Conservation (phyloP, 169 alveolate species). For the Plasmodium ovale region DNA sequence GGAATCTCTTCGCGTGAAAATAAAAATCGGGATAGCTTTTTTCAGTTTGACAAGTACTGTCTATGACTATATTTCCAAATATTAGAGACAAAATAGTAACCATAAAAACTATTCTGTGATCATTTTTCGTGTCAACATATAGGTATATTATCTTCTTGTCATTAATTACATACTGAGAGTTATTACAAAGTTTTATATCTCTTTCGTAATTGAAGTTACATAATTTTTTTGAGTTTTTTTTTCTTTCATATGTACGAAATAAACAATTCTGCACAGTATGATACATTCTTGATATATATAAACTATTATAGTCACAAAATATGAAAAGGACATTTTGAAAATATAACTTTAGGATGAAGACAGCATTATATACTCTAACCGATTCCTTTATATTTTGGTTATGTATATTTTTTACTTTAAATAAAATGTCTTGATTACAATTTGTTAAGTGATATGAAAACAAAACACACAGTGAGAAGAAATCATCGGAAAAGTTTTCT, state of each 20-base stretch:
- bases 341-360: slow-evolving; percentile 6
- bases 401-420: slow-evolving; percentile 34
- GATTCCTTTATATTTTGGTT: slow-evolving; percentile 49
- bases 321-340: slow-evolving; percentile 32
- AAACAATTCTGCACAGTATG: slow-evolving; percentile 14
- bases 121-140: slow-evolving; percentile 35
- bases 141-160: slow-evolving; percentile 1
- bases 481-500: slow-evolving; percentile 46
- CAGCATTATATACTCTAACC: slow-evolving; percentile 8
- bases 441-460: slow-evolving; percentile 13
- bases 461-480: slow-evolving; percentile 27
- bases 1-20: background rate
- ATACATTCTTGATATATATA: background rate
- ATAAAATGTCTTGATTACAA: background rate
- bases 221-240: background rate
- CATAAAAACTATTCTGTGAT: slow-evolving; percentile 53
- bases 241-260: background rate
- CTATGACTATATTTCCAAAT: slow-evolving; percentile 16
- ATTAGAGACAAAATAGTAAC: slow-evolving; percentile 27
- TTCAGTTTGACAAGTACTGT: background rate
- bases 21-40: slow-evolving; percentile 38
- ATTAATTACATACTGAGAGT: slow-evolving; percentile 22
- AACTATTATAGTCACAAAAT: slow-evolving; percentile 5
- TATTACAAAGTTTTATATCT: background rate
- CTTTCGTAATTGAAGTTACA: background rate